Evolutionary conservation across 2,329 filamentous ascomycete genomes (phyloP), one percentile per base, ranked within the genome.

Genomic region (Ophiobolus disseminans): DNA sequence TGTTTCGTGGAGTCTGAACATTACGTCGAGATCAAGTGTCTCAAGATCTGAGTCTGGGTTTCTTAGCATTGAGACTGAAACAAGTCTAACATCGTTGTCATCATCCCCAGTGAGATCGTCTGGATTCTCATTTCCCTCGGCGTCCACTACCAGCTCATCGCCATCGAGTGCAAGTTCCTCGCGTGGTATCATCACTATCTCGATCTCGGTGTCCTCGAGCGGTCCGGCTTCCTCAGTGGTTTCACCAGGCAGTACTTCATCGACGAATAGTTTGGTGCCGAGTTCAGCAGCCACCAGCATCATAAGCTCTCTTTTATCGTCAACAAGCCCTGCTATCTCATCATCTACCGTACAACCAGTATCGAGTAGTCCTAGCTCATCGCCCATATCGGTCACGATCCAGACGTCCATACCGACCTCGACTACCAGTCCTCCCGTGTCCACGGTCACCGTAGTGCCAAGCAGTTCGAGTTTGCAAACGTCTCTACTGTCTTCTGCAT

Each of bases 11-110:
- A 32, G 9, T 9, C 10, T 22, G 20, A 40, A 25, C 19, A 13
- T n/a, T 9, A 20, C 8, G 2, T 37, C 28, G 8, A 25, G 10
- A 16, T 32, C 28, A 21, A 38, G 19, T n/a, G 17, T 8, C 26
- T 36, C 36, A 4, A 31, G 16, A 2, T 48, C 41, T 6, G n/a
- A 8, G n/a, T 17, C 28, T 5, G 35, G 52, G 3, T 31, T 31
- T 20, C 13, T 55, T 28, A 46, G 36, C 22, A 49, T 52, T n/a
- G 38, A 48, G 19, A 47, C 45, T 3, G 45, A 46, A 6, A 49
- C 39, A 4, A 46, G 30, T 13, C 35, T 45, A 21, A 23, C 28
- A 32, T 14, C 30, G 6, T 7, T 14, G 13, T 10, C 3, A 8
- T 2, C 6, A 14, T 32, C 30, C 8, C n/a, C 30, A 3, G 7